Evolutionary conservation across 176 grass and related monocot species (phyloP), one percentile per base, ranked within the genome.

Genomic region (Dactylis glomerata): DNA sequence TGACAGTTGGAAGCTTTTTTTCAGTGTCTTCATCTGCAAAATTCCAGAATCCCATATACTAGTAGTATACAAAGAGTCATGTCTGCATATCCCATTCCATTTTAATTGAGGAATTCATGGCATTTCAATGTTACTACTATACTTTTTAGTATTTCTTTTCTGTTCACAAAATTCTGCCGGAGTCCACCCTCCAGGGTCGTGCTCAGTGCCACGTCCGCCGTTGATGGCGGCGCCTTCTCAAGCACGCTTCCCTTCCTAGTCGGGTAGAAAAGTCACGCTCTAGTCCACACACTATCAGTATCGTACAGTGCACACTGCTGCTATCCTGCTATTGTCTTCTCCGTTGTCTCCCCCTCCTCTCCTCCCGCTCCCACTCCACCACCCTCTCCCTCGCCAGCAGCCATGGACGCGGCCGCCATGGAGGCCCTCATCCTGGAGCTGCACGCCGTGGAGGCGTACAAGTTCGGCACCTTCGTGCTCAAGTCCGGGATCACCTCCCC

Each of bases 401-500:
- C 65, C 75, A 92, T 92, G 89, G 92, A 97, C 45, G 82, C 87
- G 16, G 84, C 38, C 82, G 52, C 78, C 10, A 70, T 89, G 62
- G 96, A 98, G 74, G 0, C 89, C 19, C 85, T 95, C 32, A 91
- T 98, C 75, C 77, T 93, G 20, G 91, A 94, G 12, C 93, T 96
- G 19, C 93, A 96, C 89, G 86, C 81, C 19, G 91, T 98, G 50
- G 91, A 92, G 82, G 91, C 89, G 8, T 88, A 95, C 32, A 98
- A 98, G 81, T 88, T 98, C 50, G 93, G 96, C 64, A 26, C 81
- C 80, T 98, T 98, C 89, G 89, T 89, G 66, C 96, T 98, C 62
- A 98, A 98, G 66, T 98, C 96, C 15, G 93, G 93, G 63, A 92
- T 98, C 85, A 85, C 87, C 56, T 98, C 93, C 45, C 96, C 96